These are phyloP conservation scores for Neoscytalidium dimidiatum DNA, from an alignment of 2,329 filamentous ascomycete species.

Conservation along the genomic window DNA sequence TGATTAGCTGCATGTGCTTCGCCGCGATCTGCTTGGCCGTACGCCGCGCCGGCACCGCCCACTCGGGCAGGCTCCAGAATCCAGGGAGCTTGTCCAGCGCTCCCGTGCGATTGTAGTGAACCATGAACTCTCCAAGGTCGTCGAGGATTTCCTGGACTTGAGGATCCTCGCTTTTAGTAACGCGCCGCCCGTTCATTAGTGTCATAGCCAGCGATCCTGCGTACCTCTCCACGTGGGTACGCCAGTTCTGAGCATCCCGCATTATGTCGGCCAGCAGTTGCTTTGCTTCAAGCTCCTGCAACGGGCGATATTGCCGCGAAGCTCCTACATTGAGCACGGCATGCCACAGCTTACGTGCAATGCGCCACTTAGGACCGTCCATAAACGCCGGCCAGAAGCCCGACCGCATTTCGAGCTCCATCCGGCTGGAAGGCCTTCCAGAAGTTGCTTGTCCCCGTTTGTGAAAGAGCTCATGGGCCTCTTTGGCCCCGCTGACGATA, in stretches of 20 bases:
- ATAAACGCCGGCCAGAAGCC: neutral
- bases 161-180: neutral
- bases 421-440: neutral
- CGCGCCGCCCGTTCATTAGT: constrained; percentile 6
- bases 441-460: neutral
- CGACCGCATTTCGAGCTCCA: neutral
- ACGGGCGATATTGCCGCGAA: constrained; percentile 15
- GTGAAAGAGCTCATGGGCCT: neutral
- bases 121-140: neutral
- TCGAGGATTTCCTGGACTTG: neutral
- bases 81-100: constrained; percentile 49
- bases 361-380: constrained; percentile 3
- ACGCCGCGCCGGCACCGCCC: constrained; percentile 36
- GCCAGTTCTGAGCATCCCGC: neutral
- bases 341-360: constrained; percentile 20
- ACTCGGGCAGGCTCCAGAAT: constrained; percentile 40
- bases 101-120: neutral
- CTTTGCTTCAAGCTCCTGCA: constrained; percentile 18
- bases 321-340: constrained; percentile 9
- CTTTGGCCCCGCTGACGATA: neutral
- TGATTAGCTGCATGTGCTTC: constrained; percentile 42
- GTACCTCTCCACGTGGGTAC: neutral
- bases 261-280: neutral
- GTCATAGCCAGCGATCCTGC: neutral
- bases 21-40: constrained; percentile 30